phyloP scores from a whole-genome alignment of 768 basidiomycete genomes.

The Boletus reticulatus region DNA sequence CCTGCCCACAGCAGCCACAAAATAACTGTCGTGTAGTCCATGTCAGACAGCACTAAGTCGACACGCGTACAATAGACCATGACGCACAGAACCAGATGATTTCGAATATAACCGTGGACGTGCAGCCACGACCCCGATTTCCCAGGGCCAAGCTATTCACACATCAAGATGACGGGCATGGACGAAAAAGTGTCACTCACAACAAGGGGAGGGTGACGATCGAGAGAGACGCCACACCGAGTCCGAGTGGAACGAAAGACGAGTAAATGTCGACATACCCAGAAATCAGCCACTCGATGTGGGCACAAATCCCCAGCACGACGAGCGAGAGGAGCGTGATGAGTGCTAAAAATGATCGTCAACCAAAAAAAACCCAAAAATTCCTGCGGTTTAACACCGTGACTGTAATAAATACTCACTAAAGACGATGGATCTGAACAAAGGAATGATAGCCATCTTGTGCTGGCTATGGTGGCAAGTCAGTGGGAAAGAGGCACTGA shows the following conservation, averaged over 20 bases:
- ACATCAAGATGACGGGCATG: neutral
- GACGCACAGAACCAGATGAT: constrained; percentile 26
- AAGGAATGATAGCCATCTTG: constrained; percentile 25
- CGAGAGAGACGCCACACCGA: constrained; percentile 15
- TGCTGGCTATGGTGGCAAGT: neutral
- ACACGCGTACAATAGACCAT: neutral
- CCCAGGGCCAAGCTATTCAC: constrained; percentile 18
- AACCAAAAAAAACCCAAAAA: neutral
- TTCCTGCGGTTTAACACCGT: neutral
- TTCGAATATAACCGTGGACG: constrained; percentile 25
- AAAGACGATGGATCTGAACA: constrained; percentile 20
- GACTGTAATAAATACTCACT: constrained; percentile 12
- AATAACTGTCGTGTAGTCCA: constrained; percentile 6
- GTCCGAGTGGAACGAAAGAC: constrained; percentile 18
- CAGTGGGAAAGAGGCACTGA: neutral
- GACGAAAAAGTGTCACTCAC: constrained; percentile 14
- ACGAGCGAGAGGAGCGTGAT: constrained; percentile 14
- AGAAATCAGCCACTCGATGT: constrained; percentile 11
- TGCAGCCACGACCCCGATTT: constrained; percentile 9
- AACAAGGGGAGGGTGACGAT: constrained; percentile 21
- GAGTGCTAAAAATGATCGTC: constrained; percentile 8
- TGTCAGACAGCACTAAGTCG: neutral
- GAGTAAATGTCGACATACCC: neutral
- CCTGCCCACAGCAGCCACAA: constrained; percentile 25
- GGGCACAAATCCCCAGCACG: constrained; percentile 22